A percentile compares a stretch with the other conserved stretches of the same genome.
Evolutionary conservation across 495 filamentous ascomycete genomes (phyloP).

Genomic region (Usnea hakonensis): DNA sequence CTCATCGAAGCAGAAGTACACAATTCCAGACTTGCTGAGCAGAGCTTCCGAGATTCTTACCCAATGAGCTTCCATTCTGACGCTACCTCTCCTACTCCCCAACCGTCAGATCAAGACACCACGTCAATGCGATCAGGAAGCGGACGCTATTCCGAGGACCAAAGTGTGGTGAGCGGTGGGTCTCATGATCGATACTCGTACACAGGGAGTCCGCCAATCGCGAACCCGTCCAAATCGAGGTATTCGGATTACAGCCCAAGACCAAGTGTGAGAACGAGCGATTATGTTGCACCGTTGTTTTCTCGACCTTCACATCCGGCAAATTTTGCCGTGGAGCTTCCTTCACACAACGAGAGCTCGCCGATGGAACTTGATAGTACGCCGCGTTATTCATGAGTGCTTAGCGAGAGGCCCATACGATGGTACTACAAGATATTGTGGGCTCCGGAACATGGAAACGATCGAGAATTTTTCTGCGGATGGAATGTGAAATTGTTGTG

Average conservation of each 20-base stretch:
- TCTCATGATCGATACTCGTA: slow-evolving; percentile 6
- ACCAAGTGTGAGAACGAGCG: background rate
- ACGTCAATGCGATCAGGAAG: background rate
- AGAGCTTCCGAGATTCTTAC: slow-evolving; percentile 11
- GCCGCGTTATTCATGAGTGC: background rate
- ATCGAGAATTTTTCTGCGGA: background rate
- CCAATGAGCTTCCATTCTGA: slow-evolving; percentile 13
- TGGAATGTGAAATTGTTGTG: background rate
- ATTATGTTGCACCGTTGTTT: background rate
- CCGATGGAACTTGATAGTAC: slow-evolving; percentile 9
- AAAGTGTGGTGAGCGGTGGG: slow-evolving; percentile 1
- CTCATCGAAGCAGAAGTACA: slow-evolving; percentile 20
- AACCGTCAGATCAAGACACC: background rate
- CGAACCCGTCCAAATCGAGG: background rate
- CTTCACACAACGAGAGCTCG: background rate
- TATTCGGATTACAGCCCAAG: background rate
- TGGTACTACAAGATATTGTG: background rate
- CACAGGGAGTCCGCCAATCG: background rate
- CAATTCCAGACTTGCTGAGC: slow-evolving; percentile 16
- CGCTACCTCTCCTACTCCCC: background rate
- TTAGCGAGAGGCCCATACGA: background rate
- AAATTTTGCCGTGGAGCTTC: slow-evolving; percentile 8
- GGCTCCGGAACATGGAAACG: background rate
- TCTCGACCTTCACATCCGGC: background rate
- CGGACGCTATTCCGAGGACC: background rate